Conservation (phyloP, 352 stramenopile genomes). For the Peronospora farinosa region DNA sequence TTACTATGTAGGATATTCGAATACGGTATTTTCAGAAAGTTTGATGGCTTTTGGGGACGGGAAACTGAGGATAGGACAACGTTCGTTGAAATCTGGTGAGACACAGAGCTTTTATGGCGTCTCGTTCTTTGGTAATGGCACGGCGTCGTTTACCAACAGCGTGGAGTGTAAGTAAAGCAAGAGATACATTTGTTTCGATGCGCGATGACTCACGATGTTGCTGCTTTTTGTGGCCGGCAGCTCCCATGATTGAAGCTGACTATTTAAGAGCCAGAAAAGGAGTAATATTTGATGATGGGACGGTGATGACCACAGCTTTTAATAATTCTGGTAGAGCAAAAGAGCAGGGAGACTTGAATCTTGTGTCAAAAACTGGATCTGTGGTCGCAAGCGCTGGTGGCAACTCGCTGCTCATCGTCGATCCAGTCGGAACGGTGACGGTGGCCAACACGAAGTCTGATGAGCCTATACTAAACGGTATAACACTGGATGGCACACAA, state of each 20-base stretch:
- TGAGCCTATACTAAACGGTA: constrained; percentile 36
- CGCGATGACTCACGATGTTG: neutral
- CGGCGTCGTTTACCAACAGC: constrained; percentile 57
- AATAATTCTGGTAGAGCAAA: constrained; percentile 75
- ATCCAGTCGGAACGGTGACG: constrained; percentile 44
- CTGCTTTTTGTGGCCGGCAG: constrained; percentile 19
- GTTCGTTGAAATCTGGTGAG: constrained; percentile 43
- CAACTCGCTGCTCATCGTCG: constrained; percentile 49
- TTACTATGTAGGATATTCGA: constrained; percentile 51
- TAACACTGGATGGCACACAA: constrained; percentile 38
- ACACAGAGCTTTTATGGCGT: constrained; percentile 63
- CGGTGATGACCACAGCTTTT: constrained; percentile 72
- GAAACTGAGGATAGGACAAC: constrained; percentile 53
- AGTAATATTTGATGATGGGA: constrained; percentile 68
- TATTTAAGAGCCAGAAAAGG: constrained; percentile 58
- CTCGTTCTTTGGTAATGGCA: constrained; percentile 62
- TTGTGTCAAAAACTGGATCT: constrained; percentile 60
- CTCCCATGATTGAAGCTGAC: constrained; percentile 52
- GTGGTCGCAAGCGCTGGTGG: constrained; percentile 59
- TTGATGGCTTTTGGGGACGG: constrained; percentile 66
- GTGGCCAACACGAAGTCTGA: constrained; percentile 45
- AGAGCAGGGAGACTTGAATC: constrained; percentile 65
- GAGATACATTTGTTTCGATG: neutral
- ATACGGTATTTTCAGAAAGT: constrained; percentile 57
- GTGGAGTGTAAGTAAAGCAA: constrained; percentile 34